Evolutionary conservation across 1,284 basidiomycete species (phyloP), one percentile per base, ranked within the genome.

Genomic region (Chalciporus sp.): DNA sequence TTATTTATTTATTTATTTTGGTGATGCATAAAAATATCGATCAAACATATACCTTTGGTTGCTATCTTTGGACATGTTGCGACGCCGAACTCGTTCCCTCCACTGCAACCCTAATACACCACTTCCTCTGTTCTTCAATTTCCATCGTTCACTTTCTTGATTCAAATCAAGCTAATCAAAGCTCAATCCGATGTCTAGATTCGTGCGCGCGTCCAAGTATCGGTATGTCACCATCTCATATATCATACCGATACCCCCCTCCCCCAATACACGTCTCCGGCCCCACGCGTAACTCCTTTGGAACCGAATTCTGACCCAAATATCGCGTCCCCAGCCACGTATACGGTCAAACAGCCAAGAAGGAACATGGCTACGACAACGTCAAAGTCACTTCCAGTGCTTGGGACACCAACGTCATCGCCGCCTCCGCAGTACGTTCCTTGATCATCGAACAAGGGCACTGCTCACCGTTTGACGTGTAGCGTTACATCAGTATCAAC

Each of bases 371-470:
- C 40, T 82, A 93, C 64, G 95, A 98, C 72, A 98, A 98, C 67
- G 83, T 95, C 65, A 98, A 98, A 74, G 81, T 92, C 33, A 88
- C 90, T 48, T 88, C 84, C 68, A 91, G 84, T 61, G 94, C 96
- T 16, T 98, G 94, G 94, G 96, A 99, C 73, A 98, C 96, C 44
- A 97, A 98, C 72, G 77, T 98, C 59, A 78, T 98, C 61, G 81
- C 92, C 58, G 92, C 92, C n/a, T 93, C 92, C 58, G 87, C 80
- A 43, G 90, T 92, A 68, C 68, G 60, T 53, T 74, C 35, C 45
- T 37, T 35, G 39, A 7, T 14, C 3, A 12, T 7, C 12, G 4
- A 39, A 7, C 28, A 14, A 10, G 43, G 23, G 14, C 0, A 10
- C 27, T 8, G 0, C 28, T 23, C 12, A 48, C 23, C 16, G n/a